A percentile compares a stretch with the other conserved stretches of the same genome.
Evolutionary conservation across 1,284 basidiomycete species (phyloP).

Genomic region (Caloboletus firmus): DNA sequence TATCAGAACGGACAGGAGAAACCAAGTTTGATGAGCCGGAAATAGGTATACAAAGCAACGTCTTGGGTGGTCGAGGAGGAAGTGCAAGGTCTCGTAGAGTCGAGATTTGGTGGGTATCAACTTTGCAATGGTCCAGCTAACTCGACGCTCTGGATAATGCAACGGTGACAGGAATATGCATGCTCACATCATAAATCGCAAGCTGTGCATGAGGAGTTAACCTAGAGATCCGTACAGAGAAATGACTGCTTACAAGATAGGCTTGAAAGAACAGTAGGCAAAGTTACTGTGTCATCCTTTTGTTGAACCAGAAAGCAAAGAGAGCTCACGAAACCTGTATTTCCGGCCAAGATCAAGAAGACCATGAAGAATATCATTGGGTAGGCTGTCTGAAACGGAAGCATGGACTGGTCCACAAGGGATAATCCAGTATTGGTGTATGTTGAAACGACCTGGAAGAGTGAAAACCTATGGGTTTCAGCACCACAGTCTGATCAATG

Average conservation of each 20-base stretch:
- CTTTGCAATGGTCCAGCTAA: conserved; percentile 75
- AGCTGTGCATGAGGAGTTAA: conserved; percentile 8
- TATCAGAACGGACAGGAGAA: conserved; percentile 70
- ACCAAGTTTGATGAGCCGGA: conserved; percentile 95
- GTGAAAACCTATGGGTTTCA: conserved; percentile 66
- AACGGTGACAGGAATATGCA: not conserved
- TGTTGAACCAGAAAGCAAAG: conserved; percentile 20
- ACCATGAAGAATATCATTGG: conserved; percentile 60
- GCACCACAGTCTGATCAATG: not conserved
- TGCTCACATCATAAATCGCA: conserved; percentile 36
- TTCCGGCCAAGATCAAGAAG: conserved; percentile 75
- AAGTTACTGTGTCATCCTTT: not conserved
- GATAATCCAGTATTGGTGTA: conserved; percentile 92
- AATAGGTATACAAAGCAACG: conserved; percentile 96
- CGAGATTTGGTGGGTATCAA: conserved; percentile 60
- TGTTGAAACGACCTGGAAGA: conserved; percentile 84
- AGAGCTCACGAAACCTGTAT: conserved; percentile 83
- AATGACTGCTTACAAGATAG: conserved; percentile 62
- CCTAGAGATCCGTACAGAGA: not conserved
- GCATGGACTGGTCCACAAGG: conserved; percentile 86
- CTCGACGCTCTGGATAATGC: conserved; percentile 4
- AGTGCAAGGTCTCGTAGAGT: conserved; percentile 80
- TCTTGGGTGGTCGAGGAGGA: conserved; percentile 95
- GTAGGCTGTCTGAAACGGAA: conserved; percentile 86
- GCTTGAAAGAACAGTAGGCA: conserved; percentile 41